These are phyloP conservation scores for Vigna nakashimae DNA, from an alignment of 306 rosid species.

Conservation along the genomic window DNA sequence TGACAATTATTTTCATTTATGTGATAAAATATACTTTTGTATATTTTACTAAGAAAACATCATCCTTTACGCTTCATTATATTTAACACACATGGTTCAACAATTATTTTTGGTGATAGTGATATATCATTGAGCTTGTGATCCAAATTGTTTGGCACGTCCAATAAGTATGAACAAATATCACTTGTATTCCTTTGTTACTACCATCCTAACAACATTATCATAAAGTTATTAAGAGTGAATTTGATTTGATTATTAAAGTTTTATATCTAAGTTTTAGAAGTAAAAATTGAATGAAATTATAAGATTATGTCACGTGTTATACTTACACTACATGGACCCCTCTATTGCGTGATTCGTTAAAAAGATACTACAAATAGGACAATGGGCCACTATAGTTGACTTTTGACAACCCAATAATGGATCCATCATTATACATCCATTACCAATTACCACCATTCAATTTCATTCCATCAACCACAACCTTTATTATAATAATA, in stretches of 20 bases:
- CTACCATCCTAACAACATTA: neutral
- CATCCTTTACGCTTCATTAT: neutral
- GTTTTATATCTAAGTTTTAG: too few species aligned
- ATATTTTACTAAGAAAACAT: neutral
- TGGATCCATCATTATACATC: slow-evolving; percentile 43
- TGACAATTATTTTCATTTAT: too few species aligned
- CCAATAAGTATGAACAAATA: neutral
- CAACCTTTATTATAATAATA: neutral
- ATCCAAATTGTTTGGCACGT: too few species aligned
- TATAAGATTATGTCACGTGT: slow-evolving; percentile 7
- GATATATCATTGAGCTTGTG: too few species aligned
- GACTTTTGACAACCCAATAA: slow-evolving; percentile 45
- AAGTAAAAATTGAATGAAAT: neutral
- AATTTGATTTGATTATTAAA: too few species aligned
- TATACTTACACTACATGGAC: slow-evolving; percentile 34
- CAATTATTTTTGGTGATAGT: neutral
- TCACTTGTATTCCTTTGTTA: neutral
- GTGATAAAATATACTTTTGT: neutral
- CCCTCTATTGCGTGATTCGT: slow-evolving; percentile 32
- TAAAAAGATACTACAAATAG: neutral
- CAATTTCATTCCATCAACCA: slow-evolving; percentile 25
- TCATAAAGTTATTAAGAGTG: too few species aligned
- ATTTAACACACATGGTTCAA: neutral
- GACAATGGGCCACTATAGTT: slow-evolving; percentile 34
- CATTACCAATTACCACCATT: slow-evolving; percentile 23